Base-by-base conservation (phyloP, 371 early-diverging fungal species). In the Saksenaea vasiformis region DNA sequence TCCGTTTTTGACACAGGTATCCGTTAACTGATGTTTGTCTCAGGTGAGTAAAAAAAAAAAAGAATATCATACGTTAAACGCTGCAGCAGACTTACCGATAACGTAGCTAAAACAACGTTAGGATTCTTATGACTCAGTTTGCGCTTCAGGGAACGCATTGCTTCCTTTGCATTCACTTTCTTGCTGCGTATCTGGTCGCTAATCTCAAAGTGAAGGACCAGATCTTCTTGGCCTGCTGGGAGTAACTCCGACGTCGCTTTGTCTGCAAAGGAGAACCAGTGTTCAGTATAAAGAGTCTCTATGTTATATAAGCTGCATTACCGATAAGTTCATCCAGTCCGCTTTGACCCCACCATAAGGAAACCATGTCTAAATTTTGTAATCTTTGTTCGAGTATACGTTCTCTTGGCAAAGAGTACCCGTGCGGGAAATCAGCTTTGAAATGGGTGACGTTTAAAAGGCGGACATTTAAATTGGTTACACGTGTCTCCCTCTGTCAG, bases 1-100 rank as follows among this genome's bases (percentile, higher is more conserved):
- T 44, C 93, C 90, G 72, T 98, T 98, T 75, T 98, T 98, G 24
- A 97, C 95, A 69, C 95, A 95, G 17, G 91, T 89, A 74, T 98
- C 98, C 0, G 90, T 82, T 56, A 97, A 74, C 93, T 94, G 35
- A 15, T 17, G 37, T 0, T 44, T 10, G 19, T 39, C 24, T 27
- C 15, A 14, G 36, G 35, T 51, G 47, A 10, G 2, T 43, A n/a
- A 60, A n/a, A 26, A n/a, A n/a, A n/a, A n/a, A n/a, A n/a, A n/a
- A n/a, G n/a, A n/a, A 15, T 60, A 28, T 19, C 5, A 7, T 4
- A 19, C 51, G 10, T 3, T 10, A n/a, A 47, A 47, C 8, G 24
- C 10, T n/a, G 22, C 11, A 19, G n/a, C 22, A 10, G 19, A 56
- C 71, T 66, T 87, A 95, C 94, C 65, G 90, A 91, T 54, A 98